Conservation (phyloP, 768 basidiomycete species). For the Termitomyces sp. region DNA sequence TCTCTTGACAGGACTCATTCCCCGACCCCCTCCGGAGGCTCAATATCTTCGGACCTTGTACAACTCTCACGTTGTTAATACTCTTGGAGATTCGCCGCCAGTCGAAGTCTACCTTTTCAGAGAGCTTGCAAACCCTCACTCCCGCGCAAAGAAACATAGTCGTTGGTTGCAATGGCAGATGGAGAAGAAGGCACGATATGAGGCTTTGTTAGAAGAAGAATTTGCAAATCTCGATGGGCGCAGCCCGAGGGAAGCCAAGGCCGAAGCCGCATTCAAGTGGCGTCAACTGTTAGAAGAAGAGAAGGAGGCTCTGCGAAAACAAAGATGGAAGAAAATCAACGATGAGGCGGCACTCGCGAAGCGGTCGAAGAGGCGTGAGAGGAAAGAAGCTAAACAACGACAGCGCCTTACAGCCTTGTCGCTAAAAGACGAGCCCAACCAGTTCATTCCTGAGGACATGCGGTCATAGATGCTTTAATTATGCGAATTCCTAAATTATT, state of each 20-base stretch:
- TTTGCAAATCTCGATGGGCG: slow-evolving; percentile 55
- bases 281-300: slow-evolving; percentile 52
- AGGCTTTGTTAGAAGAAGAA: slow-evolving; percentile 48
- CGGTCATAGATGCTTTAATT: slow-evolving; percentile 8
- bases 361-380: slow-evolving; percentile 49
- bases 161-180: slow-evolving; percentile 62
- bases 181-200: slow-evolving; percentile 43
- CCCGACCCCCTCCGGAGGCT: slow-evolving; percentile 42
- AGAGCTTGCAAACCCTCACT: slow-evolving; percentile 79
- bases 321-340: slow-evolving; percentile 44
- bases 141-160: slow-evolving; percentile 74
- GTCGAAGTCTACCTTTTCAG: slow-evolving; percentile 60
- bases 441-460: slow-evolving; percentile 41
- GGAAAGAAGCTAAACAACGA: slow-evolving; percentile 46
- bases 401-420: slow-evolving; percentile 50
- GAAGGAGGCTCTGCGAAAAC: slow-evolving; percentile 55
- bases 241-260: slow-evolving; percentile 53
- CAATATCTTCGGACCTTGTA: slow-evolving; percentile 57
- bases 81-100: slow-evolving; percentile 47
- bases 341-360: slow-evolving; percentile 46
- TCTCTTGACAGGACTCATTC: slow-evolving; percentile 27
- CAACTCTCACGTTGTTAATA: slow-evolving; percentile 38
- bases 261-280: slow-evolving; percentile 75
- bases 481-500: too few species aligned
- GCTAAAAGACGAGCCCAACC: slow-evolving; percentile 51